Evolutionary conservation across 2,329 filamentous ascomycete species (phyloP).

Genomic region (Keithomyces neogunnii): DNA sequence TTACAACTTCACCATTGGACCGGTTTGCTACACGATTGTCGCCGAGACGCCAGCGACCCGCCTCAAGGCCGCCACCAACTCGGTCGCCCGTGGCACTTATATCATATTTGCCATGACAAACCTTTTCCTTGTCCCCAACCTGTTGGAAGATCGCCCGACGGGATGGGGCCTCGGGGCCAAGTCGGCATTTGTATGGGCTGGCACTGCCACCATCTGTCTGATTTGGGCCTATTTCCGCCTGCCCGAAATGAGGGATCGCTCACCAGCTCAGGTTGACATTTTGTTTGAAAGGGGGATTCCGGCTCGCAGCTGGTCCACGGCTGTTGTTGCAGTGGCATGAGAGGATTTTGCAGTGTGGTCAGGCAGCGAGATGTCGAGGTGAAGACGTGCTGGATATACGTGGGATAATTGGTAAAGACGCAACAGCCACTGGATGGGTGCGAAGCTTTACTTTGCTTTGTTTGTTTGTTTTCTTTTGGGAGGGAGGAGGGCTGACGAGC

Average conservation of each 20-base stretch:
- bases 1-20: slow-evolving; percentile 35
- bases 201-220: slow-evolving; percentile 7
- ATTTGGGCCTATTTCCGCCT: slow-evolving; percentile 14
- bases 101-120: slow-evolving; percentile 12
- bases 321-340: not conserved
- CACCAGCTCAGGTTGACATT: slow-evolving; percentile 13
- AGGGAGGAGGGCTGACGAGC: too few species aligned
- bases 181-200: slow-evolving; percentile 13
- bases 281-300: slow-evolving; percentile 16
- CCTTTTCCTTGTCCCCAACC: slow-evolving; percentile 11
- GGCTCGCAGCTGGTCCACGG: slow-evolving; percentile 10
- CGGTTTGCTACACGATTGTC: slow-evolving; percentile 30
- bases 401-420: not conserved
- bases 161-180: slow-evolving; percentile 13
- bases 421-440: not conserved
- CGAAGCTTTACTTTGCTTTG: not conserved
- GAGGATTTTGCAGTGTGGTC: not conserved
- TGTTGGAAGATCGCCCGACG: slow-evolving; percentile 11
- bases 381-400: not conserved
- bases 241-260: slow-evolving; percentile 16
- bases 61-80: slow-evolving; percentile 14
- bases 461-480: too few species aligned
- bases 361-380: not conserved
- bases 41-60: slow-evolving; percentile 26
- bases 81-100: slow-evolving; percentile 11